Percentiles rank a stretch among this genome's conserved stretches.
Evolutionary conservation across 345 rosid genomes (phyloP).

Genomic region (Geranium brycei): DNA sequence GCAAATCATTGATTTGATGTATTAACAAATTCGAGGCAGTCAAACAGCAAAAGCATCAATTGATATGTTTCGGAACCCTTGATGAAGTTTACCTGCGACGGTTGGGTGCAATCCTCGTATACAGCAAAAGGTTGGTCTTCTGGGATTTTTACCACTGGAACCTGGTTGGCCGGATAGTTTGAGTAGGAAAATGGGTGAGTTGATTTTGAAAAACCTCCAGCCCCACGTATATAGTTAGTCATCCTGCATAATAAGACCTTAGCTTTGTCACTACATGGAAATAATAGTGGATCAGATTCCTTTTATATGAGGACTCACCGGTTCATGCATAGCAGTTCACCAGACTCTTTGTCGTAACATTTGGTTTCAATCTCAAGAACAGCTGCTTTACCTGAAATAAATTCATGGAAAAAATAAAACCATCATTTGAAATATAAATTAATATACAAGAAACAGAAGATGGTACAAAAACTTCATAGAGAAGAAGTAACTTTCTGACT

Average conservation of each 20-base stretch:
- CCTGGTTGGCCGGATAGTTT: slow-evolving; percentile 51
- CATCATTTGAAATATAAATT: too few relatives aligned
- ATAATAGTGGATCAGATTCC: slow-evolving; percentile 2
- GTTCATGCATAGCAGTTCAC: slow-evolving; percentile 63
- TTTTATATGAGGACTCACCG: slow-evolving; percentile 31
- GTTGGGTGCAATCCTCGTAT: slow-evolving; percentile 55
- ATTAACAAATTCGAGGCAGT: too few relatives aligned
- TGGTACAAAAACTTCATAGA: neutral
- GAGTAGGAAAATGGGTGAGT: slow-evolving; percentile 58
- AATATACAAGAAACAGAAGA: too few relatives aligned
- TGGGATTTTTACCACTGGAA: slow-evolving; percentile 52
- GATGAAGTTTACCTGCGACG: slow-evolving; percentile 51
- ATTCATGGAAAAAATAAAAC: neutral
- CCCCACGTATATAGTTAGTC: slow-evolving; percentile 57
- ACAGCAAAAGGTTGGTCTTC: slow-evolving; percentile 43
- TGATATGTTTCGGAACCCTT: slow-evolving; percentile 1
- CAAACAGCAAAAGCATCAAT: neutral
- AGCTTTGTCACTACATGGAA: slow-evolving; percentile 5
- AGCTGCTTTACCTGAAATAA: slow-evolving; percentile 72
- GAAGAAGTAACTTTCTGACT: neutral
- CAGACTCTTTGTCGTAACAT: slow-evolving; percentile 58
- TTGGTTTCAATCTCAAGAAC: slow-evolving; percentile 62
- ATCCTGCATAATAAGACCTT: slow-evolving; percentile 25
- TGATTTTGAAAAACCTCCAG: slow-evolving; percentile 84
- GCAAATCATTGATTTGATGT: too few relatives aligned